Base-by-base conservation (phyloP, 1,139 yeast genomes). In the Hyphopichia fennica region DNA sequence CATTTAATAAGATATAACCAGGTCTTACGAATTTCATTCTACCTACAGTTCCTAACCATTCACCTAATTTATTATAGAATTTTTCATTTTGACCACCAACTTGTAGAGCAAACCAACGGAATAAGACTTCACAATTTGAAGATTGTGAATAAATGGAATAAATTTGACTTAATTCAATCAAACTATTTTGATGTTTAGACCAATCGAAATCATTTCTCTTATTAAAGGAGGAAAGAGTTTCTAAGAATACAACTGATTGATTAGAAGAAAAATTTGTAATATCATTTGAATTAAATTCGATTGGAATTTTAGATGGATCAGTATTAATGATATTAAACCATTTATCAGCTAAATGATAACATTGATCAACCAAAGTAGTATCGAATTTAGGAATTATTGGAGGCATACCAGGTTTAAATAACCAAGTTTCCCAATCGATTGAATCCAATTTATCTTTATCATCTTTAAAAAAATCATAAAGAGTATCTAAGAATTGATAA, bases 351-450 rank as follows among this genome's bases (percentile, higher is more conserved):
- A 90, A 72, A 4, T 60, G 52, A 54, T 81, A 81, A 52, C 93
- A 88, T 54, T 79, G 77, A 53, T 86, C 90, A 13, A 86, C 96
- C 52, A 89, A 69, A 2, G 83, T 68, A 4, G 95, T 87, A 59
- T 87, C 90, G 56, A 89, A 89, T 27, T 79, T 58, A 15, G 95
- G 96, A 58, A 81, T 84, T 18, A 68, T 57, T 43, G 91, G 93
- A 35, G 97, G 96, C 76, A 90, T 78, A 2, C 96, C 96, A 3
- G 95, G 86, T 35, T 75, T 69, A 62, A 76, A 85, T 45, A 88
- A 69, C 96, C 96, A 90, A 27, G 81, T 63, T 41, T 87, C 75
- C 96, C 96, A 90, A 62, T 90, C 96, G 40, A 90, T 77, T 11
- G 73, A 49, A 53, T 87, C 87, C 52, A 87, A 72, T 22, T 72